These are phyloP conservation scores for Trichothecium sympodiale DNA, from an alignment of 2,329 filamentous ascomycete genomes.

Conservation along the genomic window DNA sequence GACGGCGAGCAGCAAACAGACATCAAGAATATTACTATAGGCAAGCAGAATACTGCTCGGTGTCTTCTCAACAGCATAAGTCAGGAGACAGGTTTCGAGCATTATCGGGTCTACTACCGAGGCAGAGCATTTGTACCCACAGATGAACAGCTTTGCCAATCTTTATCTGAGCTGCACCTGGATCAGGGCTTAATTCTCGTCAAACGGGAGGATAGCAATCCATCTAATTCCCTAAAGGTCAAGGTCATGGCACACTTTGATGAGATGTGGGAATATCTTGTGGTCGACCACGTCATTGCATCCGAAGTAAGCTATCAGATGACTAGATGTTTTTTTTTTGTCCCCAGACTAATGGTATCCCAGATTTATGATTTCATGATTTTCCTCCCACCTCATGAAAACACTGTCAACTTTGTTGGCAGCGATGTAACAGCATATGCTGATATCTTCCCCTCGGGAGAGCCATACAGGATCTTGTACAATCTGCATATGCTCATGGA, in stretches of 20 bases:
- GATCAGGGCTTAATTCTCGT: slow-evolving; percentile 56
- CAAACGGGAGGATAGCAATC: slow-evolving; percentile 43
- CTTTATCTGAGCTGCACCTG: slow-evolving; percentile 58
- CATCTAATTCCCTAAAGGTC: slow-evolving; percentile 55
- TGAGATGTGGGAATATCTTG: slow-evolving; percentile 71
- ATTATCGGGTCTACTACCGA: slow-evolving; percentile 61
- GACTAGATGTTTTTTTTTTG: neutral
- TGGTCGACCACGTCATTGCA: slow-evolving; percentile 58
- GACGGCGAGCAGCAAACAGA: slow-evolving; percentile 48
- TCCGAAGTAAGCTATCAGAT: slow-evolving; percentile 40
- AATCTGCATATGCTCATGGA: slow-evolving; percentile 55
- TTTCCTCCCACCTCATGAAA: slow-evolving; percentile 57
- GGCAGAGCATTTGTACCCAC: slow-evolving; percentile 55
- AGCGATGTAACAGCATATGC: slow-evolving; percentile 38
- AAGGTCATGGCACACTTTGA: slow-evolving; percentile 76
- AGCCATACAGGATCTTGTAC: slow-evolving; percentile 66
- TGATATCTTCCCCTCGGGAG: slow-evolving; percentile 56
- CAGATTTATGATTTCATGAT: slow-evolving; percentile 61
- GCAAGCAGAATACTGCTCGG: slow-evolving; percentile 57
- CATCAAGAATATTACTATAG: slow-evolving; percentile 53
- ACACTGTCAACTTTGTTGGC: slow-evolving; percentile 48
- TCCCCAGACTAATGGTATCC: slow-evolving; percentile 8
- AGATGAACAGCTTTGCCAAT: slow-evolving; percentile 46
- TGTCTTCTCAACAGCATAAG: slow-evolving; percentile 58
- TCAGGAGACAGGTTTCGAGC: slow-evolving; percentile 62